Base-by-base conservation (phyloP, 202 grass and related monocot species). In the Zizania palustris region DNA sequence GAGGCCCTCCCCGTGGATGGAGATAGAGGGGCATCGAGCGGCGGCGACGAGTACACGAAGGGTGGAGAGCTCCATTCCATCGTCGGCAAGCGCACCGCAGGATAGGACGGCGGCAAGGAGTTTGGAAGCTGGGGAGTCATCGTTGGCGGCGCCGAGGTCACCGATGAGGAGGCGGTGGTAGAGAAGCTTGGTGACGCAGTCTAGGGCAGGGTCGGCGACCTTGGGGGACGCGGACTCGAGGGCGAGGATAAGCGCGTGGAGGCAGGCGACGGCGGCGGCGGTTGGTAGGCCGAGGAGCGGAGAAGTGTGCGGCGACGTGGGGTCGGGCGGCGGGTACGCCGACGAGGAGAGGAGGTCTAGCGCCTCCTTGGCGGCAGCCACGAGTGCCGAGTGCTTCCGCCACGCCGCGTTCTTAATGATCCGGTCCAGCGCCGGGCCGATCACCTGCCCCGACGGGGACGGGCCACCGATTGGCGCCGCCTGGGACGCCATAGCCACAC, bases 351-450 rank as follows among this genome's bases (percentile, higher is more conserved):
- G 92, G 81, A 87, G 92, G 78, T 99, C 96, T 6, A 99, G 89
- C 3, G 89, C 85, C 5, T 88, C 68, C 87, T 98, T 98, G 67
- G 89, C 89, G 35, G 89, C 87, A 43, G 91, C 78, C 55, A 92
- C 91, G 65, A 98, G 91, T 5, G 78, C 77, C 48, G 96, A 88
- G 81, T 98, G 91, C 59, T 93, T 93, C 58, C 91, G 85, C 96
- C 96, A 98, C 40, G 96, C 85, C 8, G 96, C 89, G 80, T 98
- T 98, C 69, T 95, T 98, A 6, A 94, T 93, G 87, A 98, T 84
- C 89, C 91, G 91, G 87, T 98, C 91, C n/a, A 98, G 91, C 74
- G 89, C 85, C 34, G 91, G 96, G 42, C 89, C 96, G 4, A 95
- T 73, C 39, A 98, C 82, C 21, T 91, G 95, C 57, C 95, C 91